Percentiles rank a stretch among this genome's conserved stretches.
phyloP scores from a whole-genome alignment of 257 asterid genomes.

The Anisodus acutangulus region DNA sequence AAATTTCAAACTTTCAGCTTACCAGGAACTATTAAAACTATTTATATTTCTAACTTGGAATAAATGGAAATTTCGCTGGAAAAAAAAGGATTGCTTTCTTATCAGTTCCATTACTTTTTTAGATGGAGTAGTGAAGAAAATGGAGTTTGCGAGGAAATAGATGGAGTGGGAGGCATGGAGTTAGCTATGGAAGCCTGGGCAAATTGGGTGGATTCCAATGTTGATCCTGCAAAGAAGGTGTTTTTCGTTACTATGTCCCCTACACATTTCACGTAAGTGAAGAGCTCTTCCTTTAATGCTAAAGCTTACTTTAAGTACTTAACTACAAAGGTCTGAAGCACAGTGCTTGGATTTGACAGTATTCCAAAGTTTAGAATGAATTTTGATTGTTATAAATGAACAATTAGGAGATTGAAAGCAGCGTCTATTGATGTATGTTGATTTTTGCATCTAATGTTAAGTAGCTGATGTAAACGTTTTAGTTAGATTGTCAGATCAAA shows the following conservation, averaged over 20 bases:
- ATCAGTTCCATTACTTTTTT: constrained; percentile 1
- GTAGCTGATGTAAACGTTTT: not conserved
- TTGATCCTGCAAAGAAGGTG: constrained; percentile 68
- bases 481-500: constrained; percentile 1
- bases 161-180: constrained; percentile 87
- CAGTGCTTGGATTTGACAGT: not conserved
- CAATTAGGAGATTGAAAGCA: not conserved
- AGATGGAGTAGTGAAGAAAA: constrained; percentile 82
- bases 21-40: not conserved
- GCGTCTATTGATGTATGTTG: not conserved
- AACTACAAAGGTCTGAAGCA: not conserved
- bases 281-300: not conserved
- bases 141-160: constrained; percentile 72
- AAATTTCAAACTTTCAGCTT: not conserved
- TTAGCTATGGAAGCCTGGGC: constrained; percentile 96
- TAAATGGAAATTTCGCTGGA: not conserved
- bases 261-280: constrained; percentile 71
- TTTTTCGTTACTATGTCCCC: constrained; percentile 97
- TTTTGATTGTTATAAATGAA: not conserved
- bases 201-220: constrained; percentile 65
- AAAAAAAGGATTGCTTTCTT: not conserved
- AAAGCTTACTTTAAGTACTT: not conserved
- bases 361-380: not conserved
- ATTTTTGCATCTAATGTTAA: not conserved
- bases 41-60: not conserved